Conservation (phyloP, 805 yeast genomes). For the Candida pini region DNA sequence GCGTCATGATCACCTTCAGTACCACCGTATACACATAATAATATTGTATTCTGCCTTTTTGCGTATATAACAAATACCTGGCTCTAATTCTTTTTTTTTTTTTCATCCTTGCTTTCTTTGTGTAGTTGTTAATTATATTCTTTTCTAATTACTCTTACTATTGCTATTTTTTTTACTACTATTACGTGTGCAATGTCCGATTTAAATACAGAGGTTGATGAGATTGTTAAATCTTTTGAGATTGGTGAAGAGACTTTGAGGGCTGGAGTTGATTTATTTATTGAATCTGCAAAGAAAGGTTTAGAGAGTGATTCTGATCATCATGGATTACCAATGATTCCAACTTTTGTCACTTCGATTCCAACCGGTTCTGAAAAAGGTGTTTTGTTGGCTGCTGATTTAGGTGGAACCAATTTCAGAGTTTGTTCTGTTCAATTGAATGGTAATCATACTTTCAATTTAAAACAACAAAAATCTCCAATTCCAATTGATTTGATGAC, state of each 20-base stretch:
- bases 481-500: constrained; percentile 75
- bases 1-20: too few relatives aligned
- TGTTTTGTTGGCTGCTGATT: constrained; percentile 79
- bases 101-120: too few relatives aligned
- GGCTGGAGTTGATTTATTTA: constrained; percentile 50
- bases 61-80: too few relatives aligned
- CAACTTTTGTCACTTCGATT: constrained; percentile 77
- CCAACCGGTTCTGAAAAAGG: constrained; percentile 88
- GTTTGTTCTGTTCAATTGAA: constrained; percentile 80
- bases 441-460: constrained; percentile 73
- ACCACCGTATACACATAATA: too few relatives aligned
- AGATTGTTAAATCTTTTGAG: constrained; percentile 35
- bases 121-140: too few relatives aligned
- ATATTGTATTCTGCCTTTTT: too few relatives aligned
- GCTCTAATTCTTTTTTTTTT: too few relatives aligned
- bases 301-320: constrained; percentile 37
- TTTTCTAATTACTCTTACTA: too few relatives aligned
- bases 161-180: too few relatives aligned
- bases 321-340: constrained; percentile 80
- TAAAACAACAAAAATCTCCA: constrained; percentile 71
- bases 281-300: constrained; percentile 57
- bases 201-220: constrained; percentile 15
- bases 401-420: constrained; percentile 95
- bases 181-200: too few relatives aligned
- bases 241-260: constrained; percentile 37